Base-by-base conservation (phyloP, 768 basidiomycete genomes). In the Calocera viscosa region DNA sequence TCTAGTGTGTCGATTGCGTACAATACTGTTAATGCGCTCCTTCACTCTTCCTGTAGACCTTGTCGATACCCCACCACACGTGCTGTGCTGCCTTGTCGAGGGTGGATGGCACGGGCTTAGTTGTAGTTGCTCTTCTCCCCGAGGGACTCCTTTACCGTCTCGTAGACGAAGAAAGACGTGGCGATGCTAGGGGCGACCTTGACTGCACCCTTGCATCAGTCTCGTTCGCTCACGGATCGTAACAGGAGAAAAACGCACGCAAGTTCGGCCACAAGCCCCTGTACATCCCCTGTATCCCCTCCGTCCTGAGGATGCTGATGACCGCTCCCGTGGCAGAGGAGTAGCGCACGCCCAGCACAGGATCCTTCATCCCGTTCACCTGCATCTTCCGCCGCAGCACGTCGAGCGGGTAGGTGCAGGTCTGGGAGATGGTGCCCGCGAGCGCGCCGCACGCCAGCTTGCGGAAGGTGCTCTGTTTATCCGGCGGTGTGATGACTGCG, bases 301-400 rank as follows among this genome's bases (percentile, higher is more conserved):
- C 94, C 0, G 80, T 80, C 39, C 78, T 82, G 17, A 92, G 43
- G 60, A 91, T 91, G 64, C 82, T 81, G 67, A 74, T 75, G 70
- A 94, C 75, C 10, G 91, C 93, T 74, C 94, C 87, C 35, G 91
- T 67, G 5, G 92, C 94, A 10, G 91, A 90, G 47, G 77, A 85
- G 76, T 93, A 94, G 75, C 86, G 85, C 71, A 85, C 78, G 53
- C 82, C 81, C 68, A 84, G 73, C 14, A 76, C 74, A 30, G 81
- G 79, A 14, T 77, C 80, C 71, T 82, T 77, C 86, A 94, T 87
- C 14, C 91, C 91, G 3, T 85, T 82, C 68, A 95, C 90, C 75
- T 98, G 95, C 88, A 98, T 93, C 81, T 97, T 95, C 68, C 95
- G 83, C 60, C 95, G 82, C 67, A 98, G 76, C 3, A 98, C 91